Evolutionary conservation across 192 early-diverging fungal species (phyloP).

Genomic region (Diversispora epigaea): DNA sequence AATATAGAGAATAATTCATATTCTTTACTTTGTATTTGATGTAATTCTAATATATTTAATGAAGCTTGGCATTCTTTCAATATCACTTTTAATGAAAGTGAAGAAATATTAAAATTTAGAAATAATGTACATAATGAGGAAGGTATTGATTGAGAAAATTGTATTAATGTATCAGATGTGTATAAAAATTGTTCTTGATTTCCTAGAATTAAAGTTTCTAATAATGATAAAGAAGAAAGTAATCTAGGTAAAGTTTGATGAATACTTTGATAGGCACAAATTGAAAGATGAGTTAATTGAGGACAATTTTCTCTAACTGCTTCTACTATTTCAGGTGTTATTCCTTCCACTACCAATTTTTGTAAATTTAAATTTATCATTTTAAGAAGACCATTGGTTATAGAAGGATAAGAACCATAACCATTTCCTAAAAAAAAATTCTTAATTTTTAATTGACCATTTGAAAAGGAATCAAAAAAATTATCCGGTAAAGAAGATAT

Average conservation of each 20-base stretch:
- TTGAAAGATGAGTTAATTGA: slow-evolving; percentile 8
- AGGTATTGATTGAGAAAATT: slow-evolving; percentile 8
- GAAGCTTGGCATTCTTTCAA: neutral
- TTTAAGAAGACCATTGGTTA: neutral
- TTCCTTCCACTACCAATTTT: slow-evolving; percentile 1
- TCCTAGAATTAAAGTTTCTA: slow-evolving; percentile 9
- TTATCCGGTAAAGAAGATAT: neutral
- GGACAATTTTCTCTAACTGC: slow-evolving; percentile 2
- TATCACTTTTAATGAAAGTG: neutral
- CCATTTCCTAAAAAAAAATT: slow-evolving; percentile 5
- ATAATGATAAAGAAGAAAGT: neutral
- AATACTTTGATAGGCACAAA: slow-evolving; percentile 11
- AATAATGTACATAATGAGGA: neutral
- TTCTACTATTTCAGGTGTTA: slow-evolving; percentile 3
- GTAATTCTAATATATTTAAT: slow-evolving; percentile 13
- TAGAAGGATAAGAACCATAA: neutral
- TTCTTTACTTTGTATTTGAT: neutral
- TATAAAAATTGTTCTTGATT: slow-evolving; percentile 3
- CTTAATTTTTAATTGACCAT: neutral
- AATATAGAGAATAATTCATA: neutral
- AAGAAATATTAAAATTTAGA: slow-evolving; percentile 19
- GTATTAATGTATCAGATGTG: neutral
- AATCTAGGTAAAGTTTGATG: neutral
- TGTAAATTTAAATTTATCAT: slow-evolving; percentile 2
- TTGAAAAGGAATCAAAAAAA: neutral